These are phyloP conservation scores for Prunus dulcis DNA, from an alignment of 306 rosid species.

Conservation along the genomic window DNA sequence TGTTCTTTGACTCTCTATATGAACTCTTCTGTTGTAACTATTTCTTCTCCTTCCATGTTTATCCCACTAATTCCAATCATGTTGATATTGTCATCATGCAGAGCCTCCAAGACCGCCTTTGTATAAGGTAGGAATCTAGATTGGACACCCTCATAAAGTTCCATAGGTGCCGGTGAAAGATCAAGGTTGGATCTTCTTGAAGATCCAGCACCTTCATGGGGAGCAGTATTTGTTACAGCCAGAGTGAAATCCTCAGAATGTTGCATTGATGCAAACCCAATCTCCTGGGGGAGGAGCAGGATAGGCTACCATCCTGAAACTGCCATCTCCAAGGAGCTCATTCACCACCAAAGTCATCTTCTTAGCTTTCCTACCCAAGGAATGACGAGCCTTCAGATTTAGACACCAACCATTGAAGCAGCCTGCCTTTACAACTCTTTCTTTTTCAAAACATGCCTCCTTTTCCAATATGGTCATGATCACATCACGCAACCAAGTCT, in stretches of 20 bases:
- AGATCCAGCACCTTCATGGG: background rate
- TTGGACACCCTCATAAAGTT: background rate
- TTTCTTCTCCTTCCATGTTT: background rate
- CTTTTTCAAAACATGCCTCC: background rate
- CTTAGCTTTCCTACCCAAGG: background rate
- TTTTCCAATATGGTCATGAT: background rate
- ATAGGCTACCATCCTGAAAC: background rate
- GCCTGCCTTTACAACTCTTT: background rate
- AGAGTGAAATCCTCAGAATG: too few species aligned
- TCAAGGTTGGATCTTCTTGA: background rate
- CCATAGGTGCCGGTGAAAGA: background rate
- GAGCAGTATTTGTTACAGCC: too few species aligned
- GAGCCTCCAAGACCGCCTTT: background rate
- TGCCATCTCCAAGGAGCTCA: background rate
- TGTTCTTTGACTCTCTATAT: background rate
- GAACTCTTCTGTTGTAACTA: background rate
- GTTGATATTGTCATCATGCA: background rate
- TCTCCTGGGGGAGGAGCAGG: background rate
- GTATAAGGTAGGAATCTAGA: constrained; percentile 1
- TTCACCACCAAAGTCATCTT: background rate
- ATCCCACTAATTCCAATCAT: constrained; percentile 2
- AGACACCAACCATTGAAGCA: background rate
- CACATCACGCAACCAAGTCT: background rate
- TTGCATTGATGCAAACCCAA: background rate
- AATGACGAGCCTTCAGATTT: background rate